These are phyloP conservation scores for Dactylella cylindrospora DNA, from an alignment of 2,329 filamentous ascomycete species.

Conservation along the genomic window DNA sequence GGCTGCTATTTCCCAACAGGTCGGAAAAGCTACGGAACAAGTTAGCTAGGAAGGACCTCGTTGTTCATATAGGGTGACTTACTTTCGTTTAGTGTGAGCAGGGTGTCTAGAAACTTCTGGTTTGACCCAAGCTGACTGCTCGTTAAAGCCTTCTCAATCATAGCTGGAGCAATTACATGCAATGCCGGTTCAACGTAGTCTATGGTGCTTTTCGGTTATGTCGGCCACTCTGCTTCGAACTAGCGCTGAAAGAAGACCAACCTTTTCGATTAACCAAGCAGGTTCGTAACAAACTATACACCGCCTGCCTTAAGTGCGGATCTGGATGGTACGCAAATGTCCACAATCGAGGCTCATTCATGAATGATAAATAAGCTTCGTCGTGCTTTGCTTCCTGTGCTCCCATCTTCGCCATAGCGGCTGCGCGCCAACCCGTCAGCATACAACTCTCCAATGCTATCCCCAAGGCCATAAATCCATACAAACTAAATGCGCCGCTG, in stretches of 20 bases:
- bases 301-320: conserved; percentile 60
- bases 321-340: conserved; percentile 61
- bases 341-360: conserved; percentile 66
- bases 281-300: conserved; percentile 61
- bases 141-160: conserved; percentile 73
- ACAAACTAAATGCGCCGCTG: conserved; percentile 61
- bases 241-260: conserved; percentile 48
- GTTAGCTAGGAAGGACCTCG: not conserved
- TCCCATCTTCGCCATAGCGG: conserved; percentile 44
- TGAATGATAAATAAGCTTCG: conserved; percentile 65
- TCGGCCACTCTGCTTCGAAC: conserved; percentile 20
- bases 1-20: conserved; percentile 49
- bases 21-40: conserved; percentile 26
- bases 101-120: conserved; percentile 66
- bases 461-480: conserved; percentile 29
- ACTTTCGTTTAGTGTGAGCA: conserved; percentile 64
- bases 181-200: conserved; percentile 58
- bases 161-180: conserved; percentile 58
- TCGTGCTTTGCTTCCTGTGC: conserved; percentile 63
- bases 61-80: conserved; percentile 58
- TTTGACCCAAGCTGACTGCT: conserved; percentile 73
- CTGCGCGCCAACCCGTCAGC: conserved; percentile 50
- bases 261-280: conserved; percentile 56
- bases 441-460: conserved; percentile 44
- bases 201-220: conserved; percentile 45